Evolutionary conservation across 1,284 basidiomycete genomes (phyloP).

Genomic region (Apiotrichum laibachii): DNA sequence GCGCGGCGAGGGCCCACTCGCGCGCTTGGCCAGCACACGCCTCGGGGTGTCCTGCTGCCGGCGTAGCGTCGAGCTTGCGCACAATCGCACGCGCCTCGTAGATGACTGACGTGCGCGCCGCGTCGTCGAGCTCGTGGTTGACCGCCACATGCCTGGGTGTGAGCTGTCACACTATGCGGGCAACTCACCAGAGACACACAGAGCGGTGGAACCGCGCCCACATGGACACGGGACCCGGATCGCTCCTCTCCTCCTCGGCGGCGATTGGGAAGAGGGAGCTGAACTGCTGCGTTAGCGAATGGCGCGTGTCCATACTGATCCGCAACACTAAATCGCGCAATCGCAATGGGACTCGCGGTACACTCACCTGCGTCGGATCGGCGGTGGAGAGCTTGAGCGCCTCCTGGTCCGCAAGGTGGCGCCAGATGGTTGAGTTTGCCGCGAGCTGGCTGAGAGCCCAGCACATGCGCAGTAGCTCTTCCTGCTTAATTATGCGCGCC

Average conservation of each 20-base stretch:
- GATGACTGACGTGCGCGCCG: background rate
- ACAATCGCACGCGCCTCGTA: background rate
- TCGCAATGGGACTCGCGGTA: background rate
- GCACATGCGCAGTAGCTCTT: constrained; percentile 33
- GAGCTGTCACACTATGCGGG: background rate
- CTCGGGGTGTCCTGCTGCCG: background rate
- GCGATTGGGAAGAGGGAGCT: constrained; percentile 29
- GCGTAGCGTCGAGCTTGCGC: constrained; percentile 3
- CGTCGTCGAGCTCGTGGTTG: background rate
- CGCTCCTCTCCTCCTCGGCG: background rate
- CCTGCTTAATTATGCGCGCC: constrained; percentile 18
- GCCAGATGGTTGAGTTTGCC: constrained; percentile 27
- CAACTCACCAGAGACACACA: constrained; percentile 28
- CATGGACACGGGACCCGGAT: constrained; percentile 18
- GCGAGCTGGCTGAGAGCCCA: constrained; percentile 31
- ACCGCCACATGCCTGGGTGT: constrained; percentile 14
- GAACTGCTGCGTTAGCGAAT: constrained; percentile 19
- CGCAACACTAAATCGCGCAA: too few species aligned
- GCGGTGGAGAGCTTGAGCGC: constrained; percentile 18
- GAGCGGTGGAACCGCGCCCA: constrained; percentile 32
- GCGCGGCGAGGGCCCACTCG: constrained; percentile 25
- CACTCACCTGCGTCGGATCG: constrained; percentile 27
- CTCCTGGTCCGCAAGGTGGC: constrained; percentile 11
- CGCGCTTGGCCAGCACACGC: constrained; percentile 27
- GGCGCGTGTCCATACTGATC: too few species aligned